phyloP scores from a whole-genome alignment of 1,284 basidiomycete species.

The Naganishia cerealis region DNA sequence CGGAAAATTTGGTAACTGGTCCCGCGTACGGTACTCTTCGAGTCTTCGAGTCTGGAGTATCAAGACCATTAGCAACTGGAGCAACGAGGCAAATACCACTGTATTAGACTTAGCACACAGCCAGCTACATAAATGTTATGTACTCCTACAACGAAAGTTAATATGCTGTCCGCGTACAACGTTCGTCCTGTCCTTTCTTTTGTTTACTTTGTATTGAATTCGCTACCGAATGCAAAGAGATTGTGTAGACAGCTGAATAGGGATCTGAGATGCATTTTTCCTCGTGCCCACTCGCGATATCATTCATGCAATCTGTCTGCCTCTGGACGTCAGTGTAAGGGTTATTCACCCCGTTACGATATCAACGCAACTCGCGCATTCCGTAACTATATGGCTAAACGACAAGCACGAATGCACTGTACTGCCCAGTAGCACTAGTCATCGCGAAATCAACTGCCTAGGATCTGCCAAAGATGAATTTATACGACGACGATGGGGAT shows the following conservation, averaged over 20 bases:
- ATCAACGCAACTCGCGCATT: background rate
- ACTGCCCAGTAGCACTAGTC: background rate
- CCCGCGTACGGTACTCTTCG: no score
- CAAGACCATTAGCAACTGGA: no score
- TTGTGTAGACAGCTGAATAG: background rate
- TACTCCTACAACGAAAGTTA: no score
- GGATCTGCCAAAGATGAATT: constrained; percentile 12
- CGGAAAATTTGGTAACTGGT: no score
- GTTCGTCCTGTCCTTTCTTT: background rate
- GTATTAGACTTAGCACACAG: no score
- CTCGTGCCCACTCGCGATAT: background rate
- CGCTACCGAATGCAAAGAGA: background rate
- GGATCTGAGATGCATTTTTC: no score
- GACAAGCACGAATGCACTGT: background rate
- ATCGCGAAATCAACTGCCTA: background rate
- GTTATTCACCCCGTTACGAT: background rate
- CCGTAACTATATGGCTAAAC: background rate
- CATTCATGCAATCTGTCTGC: background rate
- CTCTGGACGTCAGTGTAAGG: background rate
- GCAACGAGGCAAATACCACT: no score
- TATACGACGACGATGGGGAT: constrained; percentile 20
- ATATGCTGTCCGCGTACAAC: no score
- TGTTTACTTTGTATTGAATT: constrained; percentile 2
- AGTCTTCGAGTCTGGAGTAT: no score
- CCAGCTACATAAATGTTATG: no score